Base-by-base conservation (phyloP, 2,329 filamentous ascomycete genomes). In the Epichloe aotearoae region DNA sequence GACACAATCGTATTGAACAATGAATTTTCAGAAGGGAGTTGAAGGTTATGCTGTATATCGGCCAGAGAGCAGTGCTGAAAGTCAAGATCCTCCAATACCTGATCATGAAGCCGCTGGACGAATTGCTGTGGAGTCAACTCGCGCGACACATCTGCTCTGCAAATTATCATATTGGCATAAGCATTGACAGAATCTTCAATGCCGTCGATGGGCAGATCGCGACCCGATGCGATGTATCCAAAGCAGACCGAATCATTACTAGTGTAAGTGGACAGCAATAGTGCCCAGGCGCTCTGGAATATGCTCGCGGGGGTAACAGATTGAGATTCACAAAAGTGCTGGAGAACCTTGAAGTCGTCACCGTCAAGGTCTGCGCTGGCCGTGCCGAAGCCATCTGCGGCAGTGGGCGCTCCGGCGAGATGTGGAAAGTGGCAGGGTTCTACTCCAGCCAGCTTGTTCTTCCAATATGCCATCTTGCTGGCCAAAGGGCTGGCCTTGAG, bases 41-140 rank as follows among this genome's bases (percentile, higher is more conserved):
- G 55, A 4, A 66, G 49, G 11, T 59, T 59, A 39, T 63, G 63
- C 51, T 74, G 71, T 14, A 75, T 71, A 43, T 69, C 67, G 3
- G 71, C 71, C 17, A 74, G 62, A 2, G 75, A 76, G 55, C 71
- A 73, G 51, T 66, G 69, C 53, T 77, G 75, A 54, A 68, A 1
- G 67, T 63, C 52, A 77, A 64, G 41, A 69, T 69, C 42, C 64
- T 61, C 19, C 12, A 73, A 65, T 12, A 73, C 72, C 50, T 75
- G 68, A 11, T 62, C 61, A 40, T 76, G 74, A 1, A 75, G 1
- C 58, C 11, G 15, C 43, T 41, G 40, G 8, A 49, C 52, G 12
- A 77, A 60, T 1, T 65, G 50, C 42, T 66, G 49, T 54, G 61
- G 73, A 54, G 53, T 64, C 58, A 4, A 76, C 62, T 11, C 4